A percentile compares a stretch with the other conserved stretches of the same genome.
These are phyloP conservation scores for Peterozyma xylosa DNA, from an alignment of 805 yeast genomes.

Conservation along the genomic window DNA sequence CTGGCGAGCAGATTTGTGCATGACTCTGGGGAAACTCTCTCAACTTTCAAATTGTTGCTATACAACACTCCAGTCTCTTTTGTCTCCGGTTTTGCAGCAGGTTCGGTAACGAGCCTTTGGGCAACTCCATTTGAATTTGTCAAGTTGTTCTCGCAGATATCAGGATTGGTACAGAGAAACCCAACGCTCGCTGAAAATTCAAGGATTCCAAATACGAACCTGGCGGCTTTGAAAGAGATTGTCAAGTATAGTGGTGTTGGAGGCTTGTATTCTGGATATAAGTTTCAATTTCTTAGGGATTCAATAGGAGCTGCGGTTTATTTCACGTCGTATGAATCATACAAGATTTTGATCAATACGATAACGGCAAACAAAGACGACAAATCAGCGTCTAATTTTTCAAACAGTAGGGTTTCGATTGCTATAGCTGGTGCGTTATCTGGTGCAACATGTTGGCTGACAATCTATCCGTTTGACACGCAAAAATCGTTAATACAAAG, in stretches of 20 bases:
- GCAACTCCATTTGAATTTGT: constrained; percentile 85
- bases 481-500: constrained; percentile 69
- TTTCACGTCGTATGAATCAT: constrained; percentile 70
- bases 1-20: constrained; percentile 12
- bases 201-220: constrained; percentile 21
- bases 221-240: constrained; percentile 44
- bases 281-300: constrained; percentile 63
- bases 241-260: constrained; percentile 46
- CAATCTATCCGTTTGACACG: constrained; percentile 77
- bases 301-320: constrained; percentile 65
- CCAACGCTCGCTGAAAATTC: constrained; percentile 8
- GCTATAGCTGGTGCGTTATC: constrained; percentile 71
- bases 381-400: constrained; percentile 29
- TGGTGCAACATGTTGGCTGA: constrained; percentile 68
- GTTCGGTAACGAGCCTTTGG: constrained; percentile 52
- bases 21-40: not conserved
- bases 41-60: constrained; percentile 8
- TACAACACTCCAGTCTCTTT: constrained; percentile 39
- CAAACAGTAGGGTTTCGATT: constrained; percentile 24
- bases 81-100: constrained; percentile 59
- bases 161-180: constrained; percentile 31
- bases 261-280: constrained; percentile 70
- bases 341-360: constrained; percentile 41
- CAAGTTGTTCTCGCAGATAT: constrained; percentile 73
- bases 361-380: constrained; percentile 16